A percentile compares a stretch with the other conserved stretches of the same genome.
Evolutionary conservation across 306 rosid genomes (phyloP).

Genomic region (Casuarina glauca): DNA sequence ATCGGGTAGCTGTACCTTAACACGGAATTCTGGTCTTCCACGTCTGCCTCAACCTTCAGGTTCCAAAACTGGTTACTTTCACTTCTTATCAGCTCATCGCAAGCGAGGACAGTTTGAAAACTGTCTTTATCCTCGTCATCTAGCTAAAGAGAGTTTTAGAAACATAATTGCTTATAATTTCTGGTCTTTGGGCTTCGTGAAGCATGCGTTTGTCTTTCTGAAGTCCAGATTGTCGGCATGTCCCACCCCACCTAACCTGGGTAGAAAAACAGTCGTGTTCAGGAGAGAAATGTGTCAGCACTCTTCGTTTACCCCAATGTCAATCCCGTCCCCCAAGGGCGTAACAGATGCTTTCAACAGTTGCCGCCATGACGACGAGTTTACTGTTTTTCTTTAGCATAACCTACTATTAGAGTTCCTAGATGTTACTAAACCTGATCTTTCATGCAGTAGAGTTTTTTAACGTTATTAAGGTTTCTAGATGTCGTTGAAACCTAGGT

Average conservation of each 20-base stretch:
- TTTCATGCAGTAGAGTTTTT: too few relatives aligned
- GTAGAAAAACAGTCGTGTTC: neutral
- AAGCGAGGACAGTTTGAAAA: neutral
- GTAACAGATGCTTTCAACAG: neutral
- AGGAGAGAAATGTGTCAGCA: neutral
- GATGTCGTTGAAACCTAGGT: too few relatives aligned
- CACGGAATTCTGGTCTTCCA: too few relatives aligned
- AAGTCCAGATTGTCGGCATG: neutral
- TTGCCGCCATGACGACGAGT: neutral
- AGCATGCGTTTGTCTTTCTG: neutral
- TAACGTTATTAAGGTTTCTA: too few relatives aligned
- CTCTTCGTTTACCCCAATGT: neutral
- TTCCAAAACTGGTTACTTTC: too few relatives aligned
- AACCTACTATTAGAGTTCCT: too few relatives aligned
- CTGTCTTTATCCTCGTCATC: neutral
- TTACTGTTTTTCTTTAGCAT: neutral
- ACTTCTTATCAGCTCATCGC: neutral
- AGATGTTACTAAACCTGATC: too few relatives aligned
- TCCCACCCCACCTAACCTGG: neutral
- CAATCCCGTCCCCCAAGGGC: neutral
- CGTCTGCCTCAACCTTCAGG: too few relatives aligned
- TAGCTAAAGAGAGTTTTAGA: neutral
- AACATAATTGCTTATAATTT: neutral
- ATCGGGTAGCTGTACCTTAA: too few relatives aligned
- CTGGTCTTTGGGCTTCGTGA: neutral